phyloP scores from a whole-genome alignment of 78 protist species.

The Protostelium mycophagum region DNA sequence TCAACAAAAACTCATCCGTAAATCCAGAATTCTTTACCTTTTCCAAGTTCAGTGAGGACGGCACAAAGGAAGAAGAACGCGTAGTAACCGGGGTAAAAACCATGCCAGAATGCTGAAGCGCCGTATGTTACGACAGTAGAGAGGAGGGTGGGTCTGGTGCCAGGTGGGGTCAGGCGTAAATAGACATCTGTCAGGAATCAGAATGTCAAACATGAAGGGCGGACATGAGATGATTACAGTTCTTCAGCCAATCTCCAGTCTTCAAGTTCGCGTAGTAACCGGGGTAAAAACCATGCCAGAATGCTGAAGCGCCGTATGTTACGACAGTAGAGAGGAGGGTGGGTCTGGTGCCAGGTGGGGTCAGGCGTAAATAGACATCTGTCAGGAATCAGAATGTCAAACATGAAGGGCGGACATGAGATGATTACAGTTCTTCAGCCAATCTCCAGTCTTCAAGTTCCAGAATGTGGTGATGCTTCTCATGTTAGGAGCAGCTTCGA shows the following conservation, averaged over 20 bases:
- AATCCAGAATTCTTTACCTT: not conserved
- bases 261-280: conserved; percentile 39
- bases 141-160: conserved; percentile 34
- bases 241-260: not conserved
- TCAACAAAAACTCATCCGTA: not conserved
- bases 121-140: conserved; percentile 46
- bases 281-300: conserved; percentile 83
- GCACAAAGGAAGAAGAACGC: conserved; percentile 29
- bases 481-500: conserved; percentile 52
- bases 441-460: conserved; percentile 61
- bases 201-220: not conserved
- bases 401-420: not conserved
- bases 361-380: conserved; percentile 36
- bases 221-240: not conserved
- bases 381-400: not conserved
- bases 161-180: conserved; percentile 41
- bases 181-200: conserved; percentile 32
- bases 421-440: conserved; percentile 42
- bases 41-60: conserved; percentile 55
- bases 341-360: conserved; percentile 47
- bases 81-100: conserved; percentile 75
- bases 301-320: conserved; percentile 61
- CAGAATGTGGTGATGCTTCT: conserved; percentile 44
- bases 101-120: conserved; percentile 77
- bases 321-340: conserved; percentile 23